Evolutionary conservation across 495 filamentous ascomycete genomes (phyloP), one percentile per base, ranked within the genome.

Genomic region (Hypomontagnella submonticulosa): DNA sequence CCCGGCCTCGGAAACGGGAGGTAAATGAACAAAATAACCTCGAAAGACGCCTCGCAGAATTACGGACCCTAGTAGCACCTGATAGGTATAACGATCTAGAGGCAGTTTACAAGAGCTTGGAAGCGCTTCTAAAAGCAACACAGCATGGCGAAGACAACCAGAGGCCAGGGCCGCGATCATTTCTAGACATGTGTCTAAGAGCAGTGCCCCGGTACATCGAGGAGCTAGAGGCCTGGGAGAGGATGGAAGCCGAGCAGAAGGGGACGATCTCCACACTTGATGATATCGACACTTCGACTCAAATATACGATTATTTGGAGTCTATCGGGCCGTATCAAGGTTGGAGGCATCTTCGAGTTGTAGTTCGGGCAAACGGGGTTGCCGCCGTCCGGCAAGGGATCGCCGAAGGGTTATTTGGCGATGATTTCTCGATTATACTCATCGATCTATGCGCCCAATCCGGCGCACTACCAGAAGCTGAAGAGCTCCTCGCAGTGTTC

Each of bases 241-340:
- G 69, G 36, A 61, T 73, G n/a, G 72, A 86, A 15, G 78, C 85
- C 18, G 79, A 87, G 42, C 63, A 77, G 41, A 84, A 84, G 12
- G 80, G 77, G 6, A 76, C 71, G 4, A 73, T 77, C 30, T 76
- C 77, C 11, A 74, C 74, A 0, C 63, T 81, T 8, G 64, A 77
- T 33, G 71, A 58, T 3, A 69, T 76, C 34, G 66, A 79, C 32
- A 69, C 78, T 4, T 78, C 81, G 1, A 75, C 76, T 3, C 72
- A 82, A 7, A 83, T 91, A 41, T 92, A 91, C 67, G 84, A 82
- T 32, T 87, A 92, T 51, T 70, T 93, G 30, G 90, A 92, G 65
- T 68, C 78, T 0, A 74, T 86, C 19, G 88, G 87, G 48, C 78
- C 83, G 7, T 74, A 74, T 40, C 76, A 78, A 36, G 89, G 89